These are phyloP conservation scores for Phyllosticta citrichinensis DNA, from an alignment of 2,329 filamentous ascomycete genomes.

Conservation along the genomic window DNA sequence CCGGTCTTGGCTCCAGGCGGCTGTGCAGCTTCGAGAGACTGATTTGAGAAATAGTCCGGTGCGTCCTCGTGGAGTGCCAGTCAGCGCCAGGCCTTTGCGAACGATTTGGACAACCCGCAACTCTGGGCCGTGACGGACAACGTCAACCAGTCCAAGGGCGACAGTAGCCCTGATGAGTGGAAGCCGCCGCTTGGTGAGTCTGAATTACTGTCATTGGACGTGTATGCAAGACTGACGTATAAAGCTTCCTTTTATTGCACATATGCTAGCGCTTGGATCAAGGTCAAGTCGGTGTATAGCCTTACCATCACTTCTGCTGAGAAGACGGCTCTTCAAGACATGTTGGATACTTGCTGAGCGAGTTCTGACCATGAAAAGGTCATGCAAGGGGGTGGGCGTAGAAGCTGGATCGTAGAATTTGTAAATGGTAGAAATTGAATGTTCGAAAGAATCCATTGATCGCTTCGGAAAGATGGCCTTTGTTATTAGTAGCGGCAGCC, in stretches of 20 bases:
- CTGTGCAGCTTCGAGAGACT: not conserved
- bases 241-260: conserved; percentile 59
- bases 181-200: conserved; percentile 54
- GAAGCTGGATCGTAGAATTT: too few species aligned
- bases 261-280: conserved; percentile 67
- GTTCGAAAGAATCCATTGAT: not conserved
- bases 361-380: not conserved
- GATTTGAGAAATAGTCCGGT: conserved; percentile 45
- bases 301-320: conserved; percentile 62
- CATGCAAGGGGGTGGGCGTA: not conserved
- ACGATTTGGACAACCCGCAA: conserved; percentile 66
- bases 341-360: conserved; percentile 54
- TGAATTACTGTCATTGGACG: conserved; percentile 15
- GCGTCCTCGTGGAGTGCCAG: conserved; percentile 61
- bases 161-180: conserved; percentile 64
- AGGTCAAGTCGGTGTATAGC: conserved; percentile 64
- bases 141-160: conserved; percentile 66
- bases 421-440: not conserved
- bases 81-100: conserved; percentile 60
- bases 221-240: conserved; percentile 9
- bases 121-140: conserved; percentile 69
- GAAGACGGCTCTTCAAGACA: conserved; percentile 55
- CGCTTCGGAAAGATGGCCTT: too few species aligned
- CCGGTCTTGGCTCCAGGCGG: not conserved
- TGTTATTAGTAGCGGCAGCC: too few species aligned